These are phyloP conservation scores for Podaxis mareebaensis DNA, from an alignment of 768 basidiomycete species.

Conservation along the genomic window DNA sequence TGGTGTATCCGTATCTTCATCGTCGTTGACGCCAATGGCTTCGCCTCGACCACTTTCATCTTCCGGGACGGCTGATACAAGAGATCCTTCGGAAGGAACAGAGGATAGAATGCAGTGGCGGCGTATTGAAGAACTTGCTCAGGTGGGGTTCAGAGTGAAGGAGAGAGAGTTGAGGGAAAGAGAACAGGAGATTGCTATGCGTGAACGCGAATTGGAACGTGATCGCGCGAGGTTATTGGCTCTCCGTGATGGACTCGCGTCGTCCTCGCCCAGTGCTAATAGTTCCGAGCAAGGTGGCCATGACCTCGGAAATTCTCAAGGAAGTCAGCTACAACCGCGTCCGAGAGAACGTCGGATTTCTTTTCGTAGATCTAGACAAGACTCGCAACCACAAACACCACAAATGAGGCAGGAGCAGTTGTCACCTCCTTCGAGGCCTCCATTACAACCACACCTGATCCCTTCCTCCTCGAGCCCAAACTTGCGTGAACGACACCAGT, in stretches of 20 bases:
- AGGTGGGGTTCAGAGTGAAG: slow-evolving; percentile 54
- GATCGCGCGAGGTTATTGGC: slow-evolving; percentile 48
- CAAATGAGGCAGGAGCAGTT: slow-evolving; percentile 7
- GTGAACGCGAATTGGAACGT: slow-evolving; percentile 55
- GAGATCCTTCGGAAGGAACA: slow-evolving; percentile 21
- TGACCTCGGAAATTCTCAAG: slow-evolving; percentile 19
- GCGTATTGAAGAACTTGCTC: slow-evolving; percentile 49
- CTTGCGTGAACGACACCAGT: slow-evolving; percentile 9
- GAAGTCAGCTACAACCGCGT: slow-evolving; percentile 26
- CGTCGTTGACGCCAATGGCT: slow-evolving; percentile 15
- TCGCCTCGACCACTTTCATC: slow-evolving; percentile 12
- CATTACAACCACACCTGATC: slow-evolving; percentile 27
- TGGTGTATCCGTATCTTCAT: slow-evolving; percentile 15
- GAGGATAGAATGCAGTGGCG: slow-evolving; percentile 34
- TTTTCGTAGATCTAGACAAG: slow-evolving; percentile 32
- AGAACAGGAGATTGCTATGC: slow-evolving; percentile 55
- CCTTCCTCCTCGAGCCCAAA: slow-evolving; percentile 11
- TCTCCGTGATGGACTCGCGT: slow-evolving; percentile 30
- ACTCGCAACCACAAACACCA: slow-evolving; percentile 27
- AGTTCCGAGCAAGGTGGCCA: slow-evolving; percentile 20
- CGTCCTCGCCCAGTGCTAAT: not conserved
- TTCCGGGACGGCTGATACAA: not conserved
- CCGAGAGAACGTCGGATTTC: slow-evolving; percentile 36
- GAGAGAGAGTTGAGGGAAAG: slow-evolving; percentile 53
- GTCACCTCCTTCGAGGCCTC: not conserved